These are phyloP conservation scores for Breviolum minutum DNA, from an alignment of 73 alveolate genomes.

Conservation along the genomic window DNA sequence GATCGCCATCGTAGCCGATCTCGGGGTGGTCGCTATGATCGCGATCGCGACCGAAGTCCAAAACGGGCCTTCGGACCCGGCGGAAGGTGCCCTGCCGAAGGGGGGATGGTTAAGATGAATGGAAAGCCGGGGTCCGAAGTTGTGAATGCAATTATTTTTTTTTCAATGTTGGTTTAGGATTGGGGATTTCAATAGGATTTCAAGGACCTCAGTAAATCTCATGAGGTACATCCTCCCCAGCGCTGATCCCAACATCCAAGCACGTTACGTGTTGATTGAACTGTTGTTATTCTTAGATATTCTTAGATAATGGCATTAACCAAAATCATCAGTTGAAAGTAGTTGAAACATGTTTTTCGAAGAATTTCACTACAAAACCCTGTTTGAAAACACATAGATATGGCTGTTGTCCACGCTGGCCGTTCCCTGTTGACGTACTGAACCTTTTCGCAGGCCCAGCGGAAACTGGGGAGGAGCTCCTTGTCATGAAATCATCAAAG, in stretches of 20 bases:
- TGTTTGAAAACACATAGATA: no score
- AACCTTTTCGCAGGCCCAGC: conserved; percentile 33
- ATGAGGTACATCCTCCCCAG: no score
- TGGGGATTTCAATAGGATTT: no score
- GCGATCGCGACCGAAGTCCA: conserved; percentile 53
- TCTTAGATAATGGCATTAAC: no score
- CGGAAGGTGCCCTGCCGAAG: not conserved
- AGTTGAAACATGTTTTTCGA: no score
- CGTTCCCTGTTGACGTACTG: not conserved
- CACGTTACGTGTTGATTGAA: no score
- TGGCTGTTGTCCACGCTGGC: no score
- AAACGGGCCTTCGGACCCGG: conserved; percentile 39
- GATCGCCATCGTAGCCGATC: not conserved
- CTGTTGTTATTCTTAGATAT: no score
- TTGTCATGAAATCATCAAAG: not conserved
- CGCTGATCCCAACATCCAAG: no score
- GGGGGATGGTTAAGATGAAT: not conserved
- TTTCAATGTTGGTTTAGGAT: not conserved
- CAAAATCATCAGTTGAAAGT: no score
- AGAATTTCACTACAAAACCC: no score
- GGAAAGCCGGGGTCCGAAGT: not conserved
- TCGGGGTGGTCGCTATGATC: not conserved
- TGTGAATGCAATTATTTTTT: not conserved
- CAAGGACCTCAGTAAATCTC: no score
- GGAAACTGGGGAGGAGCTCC: conserved; percentile 89